phyloP scores from a whole-genome alignment of 2,329 filamentous ascomycete genomes.

The Aspergillus sp. region DNA sequence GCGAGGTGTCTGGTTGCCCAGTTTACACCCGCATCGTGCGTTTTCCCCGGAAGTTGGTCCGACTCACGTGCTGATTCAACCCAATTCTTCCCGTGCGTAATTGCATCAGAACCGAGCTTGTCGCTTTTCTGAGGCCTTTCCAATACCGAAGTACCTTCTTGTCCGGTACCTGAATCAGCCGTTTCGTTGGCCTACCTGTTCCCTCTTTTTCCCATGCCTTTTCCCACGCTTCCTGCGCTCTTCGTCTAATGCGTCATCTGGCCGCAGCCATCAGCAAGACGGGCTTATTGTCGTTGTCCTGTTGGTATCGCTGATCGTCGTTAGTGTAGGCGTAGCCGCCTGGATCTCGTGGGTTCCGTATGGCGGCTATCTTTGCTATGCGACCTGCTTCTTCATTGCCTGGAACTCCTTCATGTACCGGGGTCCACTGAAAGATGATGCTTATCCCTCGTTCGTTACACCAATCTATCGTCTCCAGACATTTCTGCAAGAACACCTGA shows the following conservation, averaged over 20 bases:
- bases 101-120: not conserved
- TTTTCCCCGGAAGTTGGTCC: too few species aligned
- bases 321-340: too few species aligned
- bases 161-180: too few species aligned
- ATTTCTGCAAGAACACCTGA: not conserved
- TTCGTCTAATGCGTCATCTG: not conserved
- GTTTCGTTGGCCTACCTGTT: not conserved
- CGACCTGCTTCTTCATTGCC: not conserved
- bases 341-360: not conserved
- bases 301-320: too few species aligned
- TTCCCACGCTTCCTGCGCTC: not conserved
- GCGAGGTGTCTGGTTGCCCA: conserved; percentile 3
- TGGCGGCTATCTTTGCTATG: not conserved
- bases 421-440: not conserved
- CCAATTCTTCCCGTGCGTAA: too few species aligned
- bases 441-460: not conserved
- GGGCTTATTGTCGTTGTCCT: too few species aligned
- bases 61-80: too few species aligned
- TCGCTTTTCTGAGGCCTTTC: not conserved
- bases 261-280: not conserved
- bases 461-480: not conserved
- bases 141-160: too few species aligned
- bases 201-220: not conserved
- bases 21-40: too few species aligned
- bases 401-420: not conserved